Conservation (phyloP, 2,329 filamentous ascomycete species). For the Zalaria sp. region DNA sequence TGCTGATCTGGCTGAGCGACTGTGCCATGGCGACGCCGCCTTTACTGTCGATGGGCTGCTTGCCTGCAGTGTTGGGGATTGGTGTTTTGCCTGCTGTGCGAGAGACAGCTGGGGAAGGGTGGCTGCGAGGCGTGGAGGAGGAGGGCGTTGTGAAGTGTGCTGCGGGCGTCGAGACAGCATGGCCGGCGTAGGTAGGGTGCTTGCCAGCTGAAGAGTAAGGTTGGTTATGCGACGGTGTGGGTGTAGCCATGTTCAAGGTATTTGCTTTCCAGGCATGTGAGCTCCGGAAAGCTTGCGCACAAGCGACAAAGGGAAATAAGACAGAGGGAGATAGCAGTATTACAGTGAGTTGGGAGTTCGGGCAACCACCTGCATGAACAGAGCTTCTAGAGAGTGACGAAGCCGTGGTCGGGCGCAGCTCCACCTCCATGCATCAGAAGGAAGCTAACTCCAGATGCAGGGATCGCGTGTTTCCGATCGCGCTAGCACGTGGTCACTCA, state of each 20-base stretch:
- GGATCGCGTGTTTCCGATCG: too few species aligned
- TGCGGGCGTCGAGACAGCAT: constrained; percentile 14
- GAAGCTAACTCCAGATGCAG: too few species aligned
- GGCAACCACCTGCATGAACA: too few species aligned
- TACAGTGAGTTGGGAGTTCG: not conserved
- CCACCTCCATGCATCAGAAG: too few species aligned
- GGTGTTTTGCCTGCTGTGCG: constrained; percentile 24
- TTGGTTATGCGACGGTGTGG: constrained; percentile 7
- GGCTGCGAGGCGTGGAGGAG: constrained; percentile 26
- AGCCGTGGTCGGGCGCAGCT: too few species aligned
- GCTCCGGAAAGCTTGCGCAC: too few species aligned
- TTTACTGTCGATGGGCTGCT: constrained; percentile 15
- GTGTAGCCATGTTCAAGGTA: constrained; percentile 11
- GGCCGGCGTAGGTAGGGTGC: constrained; percentile 2
- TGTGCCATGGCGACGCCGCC: constrained; percentile 18
- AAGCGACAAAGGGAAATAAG: not conserved
- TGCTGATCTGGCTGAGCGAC: constrained; percentile 16
- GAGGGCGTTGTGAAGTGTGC: constrained; percentile 15
- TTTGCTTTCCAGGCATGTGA: too few species aligned
- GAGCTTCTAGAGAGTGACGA: too few species aligned
- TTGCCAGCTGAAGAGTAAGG: not conserved
- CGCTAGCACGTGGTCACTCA: too few species aligned
- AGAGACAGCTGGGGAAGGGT: constrained; percentile 15
- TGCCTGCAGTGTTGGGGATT: constrained; percentile 13
- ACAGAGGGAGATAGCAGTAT: not conserved